Conservation (phyloP, 768 basidiomycete species). For the Nidularia pulvinata region DNA sequence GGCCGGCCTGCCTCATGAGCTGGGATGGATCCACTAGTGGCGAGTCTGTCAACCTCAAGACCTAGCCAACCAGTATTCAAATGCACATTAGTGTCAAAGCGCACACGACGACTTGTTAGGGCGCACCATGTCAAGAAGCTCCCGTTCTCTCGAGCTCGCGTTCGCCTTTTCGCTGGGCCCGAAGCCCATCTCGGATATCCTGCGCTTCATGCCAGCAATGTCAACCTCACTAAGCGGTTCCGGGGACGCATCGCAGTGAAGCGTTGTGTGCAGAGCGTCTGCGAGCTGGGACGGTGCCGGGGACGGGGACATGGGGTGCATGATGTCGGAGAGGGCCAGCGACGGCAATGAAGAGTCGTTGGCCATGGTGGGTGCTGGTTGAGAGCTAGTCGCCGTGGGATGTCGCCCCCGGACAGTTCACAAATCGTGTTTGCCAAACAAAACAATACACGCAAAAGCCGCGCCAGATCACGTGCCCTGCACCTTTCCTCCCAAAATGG, state of each 20-base stretch:
- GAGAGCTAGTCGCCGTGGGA: constrained; percentile 4
- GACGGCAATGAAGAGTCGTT: constrained; percentile 18
- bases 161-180: constrained; percentile 16
- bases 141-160: constrained; percentile 39
- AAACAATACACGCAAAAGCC: constrained; percentile 11
- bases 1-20: constrained; percentile 59
- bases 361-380: constrained; percentile 7
- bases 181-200: constrained; percentile 42
- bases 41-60: constrained; percentile 42
- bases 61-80: constrained; percentile 24
- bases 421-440: constrained; percentile 19
- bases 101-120: too few relatives aligned
- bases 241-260: constrained; percentile 12
- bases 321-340: constrained; percentile 55
- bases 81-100: constrained; percentile 6
- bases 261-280: constrained; percentile 13
- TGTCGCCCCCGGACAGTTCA: constrained; percentile 4
- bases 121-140: constrained; percentile 58
- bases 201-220: constrained; percentile 44
- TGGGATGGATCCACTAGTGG: constrained; percentile 35
- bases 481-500: constrained; percentile 3
- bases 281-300: constrained; percentile 28
- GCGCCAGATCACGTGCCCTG: constrained; percentile 17
- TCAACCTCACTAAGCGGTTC: constrained; percentile 44
- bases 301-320: constrained; percentile 52